Conservation (phyloP, 1,284 basidiomycete species). For the Heterobasidion annosum region DNA sequence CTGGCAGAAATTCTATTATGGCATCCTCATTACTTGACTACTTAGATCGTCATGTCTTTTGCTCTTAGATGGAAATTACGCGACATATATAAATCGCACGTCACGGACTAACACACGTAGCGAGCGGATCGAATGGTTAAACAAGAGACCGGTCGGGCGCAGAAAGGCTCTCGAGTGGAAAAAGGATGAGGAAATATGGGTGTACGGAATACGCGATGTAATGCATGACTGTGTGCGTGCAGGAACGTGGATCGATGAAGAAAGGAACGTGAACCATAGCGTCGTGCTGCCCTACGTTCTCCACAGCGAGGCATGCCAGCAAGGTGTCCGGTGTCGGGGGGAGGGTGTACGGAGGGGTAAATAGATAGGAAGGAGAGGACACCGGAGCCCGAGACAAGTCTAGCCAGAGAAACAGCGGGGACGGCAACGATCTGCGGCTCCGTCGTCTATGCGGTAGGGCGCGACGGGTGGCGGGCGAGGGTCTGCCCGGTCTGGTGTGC, state of each 20-base stretch:
- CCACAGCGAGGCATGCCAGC: not conserved
- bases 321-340: not conserved
- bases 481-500: conserved; percentile 68
- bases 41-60: not conserved
- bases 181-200: not conserved
- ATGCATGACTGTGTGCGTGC: not conserved
- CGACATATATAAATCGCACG: not conserved
- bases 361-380: conserved; percentile 3
- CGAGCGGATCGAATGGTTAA: not conserved
- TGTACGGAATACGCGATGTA: not conserved
- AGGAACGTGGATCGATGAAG: not conserved
- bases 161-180: not conserved
- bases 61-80: not conserved
- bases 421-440: not conserved
- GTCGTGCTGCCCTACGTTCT: not conserved
- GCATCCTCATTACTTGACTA: not conserved
- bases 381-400: conserved; percentile 1
- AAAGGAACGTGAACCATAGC: not conserved
- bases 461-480: conserved; percentile 71
- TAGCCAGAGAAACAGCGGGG: conserved; percentile 5
- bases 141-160: not conserved
- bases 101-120: not conserved
- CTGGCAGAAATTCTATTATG: not conserved
- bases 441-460: conserved; percentile 29
- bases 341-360: not conserved